Conservation (phyloP, 2,329 filamentous ascomycete species). For the Colletotrichum tanaceti region DNA sequence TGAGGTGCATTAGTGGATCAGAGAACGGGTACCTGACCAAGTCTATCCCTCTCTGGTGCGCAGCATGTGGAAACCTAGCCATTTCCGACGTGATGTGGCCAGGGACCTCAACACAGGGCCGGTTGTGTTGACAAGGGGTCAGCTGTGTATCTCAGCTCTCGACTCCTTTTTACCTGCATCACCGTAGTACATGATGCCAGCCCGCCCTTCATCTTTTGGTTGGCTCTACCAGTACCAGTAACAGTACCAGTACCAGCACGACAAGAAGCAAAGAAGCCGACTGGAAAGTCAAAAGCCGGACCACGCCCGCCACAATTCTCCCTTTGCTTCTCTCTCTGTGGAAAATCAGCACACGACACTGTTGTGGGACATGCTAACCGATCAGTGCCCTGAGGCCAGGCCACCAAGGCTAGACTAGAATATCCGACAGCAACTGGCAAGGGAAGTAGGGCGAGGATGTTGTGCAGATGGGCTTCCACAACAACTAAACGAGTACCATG, state of each 20-base stretch:
- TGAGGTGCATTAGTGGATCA: conserved; percentile 41
- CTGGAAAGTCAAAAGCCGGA: not conserved
- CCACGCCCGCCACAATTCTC: not conserved
- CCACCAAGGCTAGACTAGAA: conserved; percentile 5
- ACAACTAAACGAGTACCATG: conserved; percentile 21
- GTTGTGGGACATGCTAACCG: not conserved
- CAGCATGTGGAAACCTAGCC: conserved; percentile 36
- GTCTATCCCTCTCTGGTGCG: conserved; percentile 35
- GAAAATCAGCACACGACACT: conserved; percentile 5
- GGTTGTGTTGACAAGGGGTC: conserved; percentile 30
- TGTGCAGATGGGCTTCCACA: conserved; percentile 35
- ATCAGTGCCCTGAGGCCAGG: not conserved
- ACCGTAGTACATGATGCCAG: conserved; percentile 5
- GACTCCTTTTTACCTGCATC: conserved; percentile 32
- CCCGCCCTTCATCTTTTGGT: conserved; percentile 5
- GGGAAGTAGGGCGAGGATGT: conserved; percentile 29
- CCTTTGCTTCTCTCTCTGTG: not conserved
- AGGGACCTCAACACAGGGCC: conserved; percentile 20
- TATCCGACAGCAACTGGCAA: conserved; percentile 7
- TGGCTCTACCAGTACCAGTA: not conserved
- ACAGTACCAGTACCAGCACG: not conserved
- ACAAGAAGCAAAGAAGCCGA: conserved; percentile 1
- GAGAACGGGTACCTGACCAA: conserved; percentile 36
- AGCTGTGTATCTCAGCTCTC: conserved; percentile 19
- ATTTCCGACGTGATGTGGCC: conserved; percentile 37